Percentiles rank a stretch among this genome's conserved stretches.
These are phyloP conservation scores for Neurospora sp. DNA, from an alignment of 495 filamentous ascomycete genomes.

Conservation along the genomic window DNA sequence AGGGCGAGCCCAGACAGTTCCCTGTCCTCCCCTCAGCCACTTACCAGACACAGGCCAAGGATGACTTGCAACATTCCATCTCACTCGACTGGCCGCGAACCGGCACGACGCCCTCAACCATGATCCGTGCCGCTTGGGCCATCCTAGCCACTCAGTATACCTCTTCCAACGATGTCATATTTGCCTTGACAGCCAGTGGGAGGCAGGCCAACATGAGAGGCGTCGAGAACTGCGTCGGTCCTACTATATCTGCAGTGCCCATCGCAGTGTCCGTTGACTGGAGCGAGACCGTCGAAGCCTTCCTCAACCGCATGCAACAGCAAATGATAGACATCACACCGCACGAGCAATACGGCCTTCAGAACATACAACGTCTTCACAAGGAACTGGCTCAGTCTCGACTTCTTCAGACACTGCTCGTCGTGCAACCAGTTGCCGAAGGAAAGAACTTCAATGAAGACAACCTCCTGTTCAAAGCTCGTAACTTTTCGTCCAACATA, in stretches of 20 bases:
- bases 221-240: conserved; percentile 37
- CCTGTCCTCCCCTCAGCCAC: conserved; percentile 10
- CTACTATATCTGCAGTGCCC: conserved; percentile 50
- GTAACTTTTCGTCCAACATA: not conserved
- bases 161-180: conserved; percentile 31
- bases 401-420: not conserved
- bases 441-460: not conserved
- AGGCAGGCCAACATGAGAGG: conserved; percentile 35
- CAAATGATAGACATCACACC: not conserved
- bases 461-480: not conserved
- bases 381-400: not conserved
- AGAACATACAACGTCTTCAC: not conserved
- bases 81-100: not conserved
- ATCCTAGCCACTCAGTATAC: conserved; percentile 29
- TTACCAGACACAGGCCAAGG: not conserved
- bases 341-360: not conserved
- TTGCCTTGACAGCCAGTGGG: conserved; percentile 32
- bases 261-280: conserved; percentile 22
- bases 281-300: not conserved
- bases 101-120: conserved; percentile 9
- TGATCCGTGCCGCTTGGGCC: conserved; percentile 36
- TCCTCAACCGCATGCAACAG: not conserved
- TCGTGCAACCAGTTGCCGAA: not conserved
- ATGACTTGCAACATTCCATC: not conserved
- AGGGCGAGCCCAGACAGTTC: conserved; percentile 7